Conservation (phyloP, 257 asterid genomes). For the Cinchona pubescens region DNA sequence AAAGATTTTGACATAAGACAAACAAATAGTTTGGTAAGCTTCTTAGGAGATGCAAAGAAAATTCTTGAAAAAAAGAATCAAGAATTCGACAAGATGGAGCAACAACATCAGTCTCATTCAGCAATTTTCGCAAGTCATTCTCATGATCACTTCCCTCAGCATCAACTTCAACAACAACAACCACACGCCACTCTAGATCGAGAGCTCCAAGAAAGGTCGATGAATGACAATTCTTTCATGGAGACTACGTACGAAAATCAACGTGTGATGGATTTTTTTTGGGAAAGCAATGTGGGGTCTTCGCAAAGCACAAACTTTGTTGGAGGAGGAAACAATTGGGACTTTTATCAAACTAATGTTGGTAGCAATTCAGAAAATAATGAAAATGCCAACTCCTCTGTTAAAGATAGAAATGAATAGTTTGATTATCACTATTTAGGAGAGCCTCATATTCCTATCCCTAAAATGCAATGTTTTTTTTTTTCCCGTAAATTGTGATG, state of each 20-base stretch:
- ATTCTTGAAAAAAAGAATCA: neutral
- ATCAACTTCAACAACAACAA: neutral
- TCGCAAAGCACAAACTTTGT: no score
- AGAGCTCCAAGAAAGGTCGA: no score
- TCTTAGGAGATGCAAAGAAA: neutral
- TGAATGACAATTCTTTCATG: no score
- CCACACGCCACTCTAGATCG: no score
- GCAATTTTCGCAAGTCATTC: no score
- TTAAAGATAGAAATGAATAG: neutral
- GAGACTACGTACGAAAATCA: neutral
- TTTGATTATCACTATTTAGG: neutral
- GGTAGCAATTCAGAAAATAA: neutral
- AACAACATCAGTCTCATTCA: no score
- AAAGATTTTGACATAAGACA: slow-evolving; percentile 7
- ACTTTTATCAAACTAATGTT: neutral
- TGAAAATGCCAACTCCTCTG: neutral
- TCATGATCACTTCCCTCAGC: no score
- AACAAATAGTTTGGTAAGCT: neutral
- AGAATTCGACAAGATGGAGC: neutral
- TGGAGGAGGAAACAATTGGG: no score
- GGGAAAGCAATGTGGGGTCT: neutral
- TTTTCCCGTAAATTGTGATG: neutral
- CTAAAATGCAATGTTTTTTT: no score
- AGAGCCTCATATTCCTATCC: neutral
- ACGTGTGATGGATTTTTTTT: neutral